Percentiles rank a stretch among this genome's conserved stretches.
Conservation (phyloP, 2,329 filamentous ascomycete genomes). For the Scedosporium minutisporum region DNA sequence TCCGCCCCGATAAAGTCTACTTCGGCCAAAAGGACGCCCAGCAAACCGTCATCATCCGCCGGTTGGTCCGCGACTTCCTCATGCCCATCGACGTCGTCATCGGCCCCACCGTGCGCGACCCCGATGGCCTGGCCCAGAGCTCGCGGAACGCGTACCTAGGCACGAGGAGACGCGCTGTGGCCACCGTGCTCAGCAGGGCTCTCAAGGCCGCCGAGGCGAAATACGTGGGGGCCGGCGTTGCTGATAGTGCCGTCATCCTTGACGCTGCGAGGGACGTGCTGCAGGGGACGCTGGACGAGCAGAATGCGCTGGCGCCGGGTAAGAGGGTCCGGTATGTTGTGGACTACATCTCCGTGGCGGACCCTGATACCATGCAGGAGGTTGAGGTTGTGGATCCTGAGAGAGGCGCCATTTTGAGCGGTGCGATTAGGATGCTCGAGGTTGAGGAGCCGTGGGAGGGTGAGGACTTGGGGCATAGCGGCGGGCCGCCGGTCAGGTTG, state of each 20-base stretch:
- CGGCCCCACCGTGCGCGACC: conserved; percentile 63
- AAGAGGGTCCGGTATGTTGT: conserved; percentile 67
- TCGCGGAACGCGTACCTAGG: conserved; percentile 93
- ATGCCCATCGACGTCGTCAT: conserved; percentile 67
- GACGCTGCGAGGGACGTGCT: conserved; percentile 57
- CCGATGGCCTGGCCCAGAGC: conserved; percentile 79
- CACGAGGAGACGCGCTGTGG: conserved; percentile 58
- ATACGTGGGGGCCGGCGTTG: conserved; percentile 42
- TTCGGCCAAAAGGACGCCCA: conserved; percentile 98
- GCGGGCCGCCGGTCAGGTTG: conserved; percentile 68
- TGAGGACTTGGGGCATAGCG: conserved; percentile 66
- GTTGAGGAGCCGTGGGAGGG: conserved; percentile 59
- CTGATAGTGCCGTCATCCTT: conserved; percentile 57
- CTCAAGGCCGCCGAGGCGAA: conserved; percentile 60
- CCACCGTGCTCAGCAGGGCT: conserved; percentile 61
- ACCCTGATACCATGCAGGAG: conserved; percentile 76
- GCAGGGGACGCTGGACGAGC: conserved; percentile 44
- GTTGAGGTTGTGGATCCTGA: conserved; percentile 58
- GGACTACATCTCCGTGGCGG: conserved; percentile 86
- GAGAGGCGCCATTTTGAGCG: conserved; percentile 75
- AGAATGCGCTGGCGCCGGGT: conserved; percentile 47
- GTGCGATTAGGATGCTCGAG: conserved; percentile 81
- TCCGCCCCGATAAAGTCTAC: conserved; percentile 61
- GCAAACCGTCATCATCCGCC: conserved; percentile 81
- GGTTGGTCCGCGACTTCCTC: conserved; percentile 82